Base-by-base conservation (phyloP, 192 early-diverging fungal species). In the Chytriomyces sp. region DNA sequence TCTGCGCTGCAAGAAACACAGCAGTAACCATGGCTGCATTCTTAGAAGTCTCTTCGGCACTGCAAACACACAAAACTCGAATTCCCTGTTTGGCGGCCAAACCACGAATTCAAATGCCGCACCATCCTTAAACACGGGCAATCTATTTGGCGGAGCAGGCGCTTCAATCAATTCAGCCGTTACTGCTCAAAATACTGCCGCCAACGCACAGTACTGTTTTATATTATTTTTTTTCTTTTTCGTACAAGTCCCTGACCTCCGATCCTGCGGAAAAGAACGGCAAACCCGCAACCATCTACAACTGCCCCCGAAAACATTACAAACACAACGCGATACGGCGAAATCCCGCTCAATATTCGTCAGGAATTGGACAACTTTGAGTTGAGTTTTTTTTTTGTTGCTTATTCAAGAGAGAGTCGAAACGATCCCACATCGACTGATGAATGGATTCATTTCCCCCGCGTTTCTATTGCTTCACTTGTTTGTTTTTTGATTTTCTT, bases 331-430 rank as follows among this genome's bases (percentile, higher is more conserved):
- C 65, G 76, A 11, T 83, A 80, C 50, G 61, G 70, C 18, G 82
- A 83, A 45, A 24, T 82, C 7, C 74, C 77, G 6, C 68, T 61
- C 24, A 24, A 61, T 20, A 44, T 72, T 16, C 63, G 78, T 10
- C 7, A 63, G 64, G 44, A 72, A 50, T 13, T 82, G 7, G 75
- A 80, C 45, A 23, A 64, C n/a, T 60, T 82, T 18, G 81, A 82
- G 78, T 82, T 26, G 8, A 64, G 24, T 47, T 77, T 70, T 26
- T 10, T 44, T n/a, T 24, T 63, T 5, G 18, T 47, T 49, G 4
- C 16, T 46, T 35, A 35, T 35, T 35, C 35, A 35, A 4, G 18
- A 11, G 50, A 20, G 9, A 16, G 10, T 46, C 10, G 20, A 7
- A 46, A 48, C 10, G 43, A 18, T 35, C 35, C 35, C 35, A n/a